These are phyloP conservation scores for Trichoderma reesei DNA, from an alignment of 495 filamentous ascomycete genomes.

Conservation along the genomic window DNA sequence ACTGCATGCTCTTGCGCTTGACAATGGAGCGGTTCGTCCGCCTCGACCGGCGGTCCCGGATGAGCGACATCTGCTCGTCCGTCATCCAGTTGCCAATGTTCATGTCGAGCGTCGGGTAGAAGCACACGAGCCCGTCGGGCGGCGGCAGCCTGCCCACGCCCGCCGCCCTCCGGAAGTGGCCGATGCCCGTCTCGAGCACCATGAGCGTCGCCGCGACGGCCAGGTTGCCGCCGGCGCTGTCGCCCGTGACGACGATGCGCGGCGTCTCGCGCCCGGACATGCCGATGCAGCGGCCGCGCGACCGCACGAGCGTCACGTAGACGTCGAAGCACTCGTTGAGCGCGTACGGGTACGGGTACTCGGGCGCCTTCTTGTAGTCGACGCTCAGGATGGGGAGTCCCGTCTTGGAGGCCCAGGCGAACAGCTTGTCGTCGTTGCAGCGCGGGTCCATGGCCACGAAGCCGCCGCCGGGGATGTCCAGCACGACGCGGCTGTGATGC, in stretches of 20 bases:
- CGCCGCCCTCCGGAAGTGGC: slow-evolving; percentile 44
- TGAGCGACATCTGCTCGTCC: slow-evolving; percentile 91
- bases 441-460: slow-evolving; percentile 93
- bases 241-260: slow-evolving; percentile 72
- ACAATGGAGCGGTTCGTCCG: slow-evolving; percentile 69
- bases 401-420: slow-evolving; percentile 78
- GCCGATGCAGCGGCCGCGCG: slow-evolving; percentile 70
- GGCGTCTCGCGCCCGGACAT: slow-evolving; percentile 63
- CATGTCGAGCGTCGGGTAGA: slow-evolving; percentile 88
- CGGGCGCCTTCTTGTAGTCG: slow-evolving; percentile 90
- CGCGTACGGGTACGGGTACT: slow-evolving; percentile 90
- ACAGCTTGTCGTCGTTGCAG: slow-evolving; percentile 82
- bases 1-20: slow-evolving; percentile 61
- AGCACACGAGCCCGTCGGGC: slow-evolving; percentile 72
- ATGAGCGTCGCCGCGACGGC: slow-evolving; percentile 76
- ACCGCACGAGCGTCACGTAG: slow-evolving; percentile 70
- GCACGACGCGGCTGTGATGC: slow-evolving; percentile 66
- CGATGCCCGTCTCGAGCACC: slow-evolving; percentile 64
- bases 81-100: slow-evolving; percentile 99
- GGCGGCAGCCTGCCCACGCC: slow-evolving; percentile 56
- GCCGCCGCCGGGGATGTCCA: slow-evolving; percentile 90
- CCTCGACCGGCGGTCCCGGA: slow-evolving; percentile 70
- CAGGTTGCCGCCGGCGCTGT: slow-evolving; percentile 88
- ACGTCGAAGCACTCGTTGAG: slow-evolving; percentile 95
- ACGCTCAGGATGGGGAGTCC: slow-evolving; percentile 80